Evolutionary conservation across 805 yeast species (phyloP), one percentile per base, ranked within the genome.

Genomic region (Clavispora vitiphila): DNA sequence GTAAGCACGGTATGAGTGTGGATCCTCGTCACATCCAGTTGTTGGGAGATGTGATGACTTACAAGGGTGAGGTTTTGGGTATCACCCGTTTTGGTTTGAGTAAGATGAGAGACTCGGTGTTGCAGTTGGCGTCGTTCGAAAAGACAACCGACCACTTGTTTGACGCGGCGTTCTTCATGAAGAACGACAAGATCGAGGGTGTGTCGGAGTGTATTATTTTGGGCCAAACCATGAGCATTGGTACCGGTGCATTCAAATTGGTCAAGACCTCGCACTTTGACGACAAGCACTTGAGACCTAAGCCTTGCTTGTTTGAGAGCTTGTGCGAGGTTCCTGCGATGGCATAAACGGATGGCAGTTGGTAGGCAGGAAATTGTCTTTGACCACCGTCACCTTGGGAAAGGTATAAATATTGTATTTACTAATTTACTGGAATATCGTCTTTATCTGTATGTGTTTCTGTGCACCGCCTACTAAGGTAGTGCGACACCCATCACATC

Each of bases 11-110:
- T 67, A 93, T 93, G 99, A 87, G 96, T 62, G 97, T 93, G 38
- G 99, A 93, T 74, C 99, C 98, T 47, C 96, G 99, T 74, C 99
- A 93, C 64, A 90, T 95, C 62, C 98, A 93, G 69, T 72, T 93
- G 36, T 71, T 93, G 49, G 99, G 99, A 50, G 99, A 93, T 65
- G 98, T 93, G 38, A 93, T 93, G 99, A 88, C 98, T 0, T 93
- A 87, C 64, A 93, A 93, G 68, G 99, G 99, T 46, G 99, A 93
- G 62, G 96, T 93, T 10, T 75, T 95, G 53, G 99, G 99, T 65
- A 93, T 93, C 60, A 93, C 99, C 2, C 79, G 99, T 69, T 93
- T 93, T 57, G 99, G 99, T 53, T 74, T 93, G 53, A 91, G 96
- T 56, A 93, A 95, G 64, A 93, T 93, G 98, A 82, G 99, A 69